Evolutionary conservation across 768 basidiomycete genomes (phyloP), one percentile per base, ranked within the genome.

Genomic region (Hortiboletus flavorubellus): DNA sequence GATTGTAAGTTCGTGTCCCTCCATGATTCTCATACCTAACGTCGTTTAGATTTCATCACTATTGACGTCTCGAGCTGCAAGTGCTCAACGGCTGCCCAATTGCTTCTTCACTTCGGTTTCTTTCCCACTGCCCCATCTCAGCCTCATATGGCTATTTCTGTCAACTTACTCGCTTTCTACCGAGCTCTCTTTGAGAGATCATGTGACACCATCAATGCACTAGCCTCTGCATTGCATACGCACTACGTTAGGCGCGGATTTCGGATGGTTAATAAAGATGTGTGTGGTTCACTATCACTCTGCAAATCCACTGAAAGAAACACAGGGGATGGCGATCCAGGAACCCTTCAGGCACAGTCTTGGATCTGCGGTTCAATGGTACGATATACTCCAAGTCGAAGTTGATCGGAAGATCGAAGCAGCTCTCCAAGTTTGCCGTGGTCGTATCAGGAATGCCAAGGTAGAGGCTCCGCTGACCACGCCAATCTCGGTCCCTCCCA

Each of bases 341-440:
- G 39, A 54, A n/a, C 68, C 74, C 0, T 76, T 75, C 49, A 62
- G 68, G 0, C 56, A 53, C 0, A 51, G 70, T 2, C 55, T 73
- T 7, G 47, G 57, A 21, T 23, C 54, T 2, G 66, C 69, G 0
- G 54, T 73, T 0, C 69, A 69, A 3, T 75, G 72, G 73, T 68
- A 61, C 9, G 61, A 72, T 23, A 55, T 61, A 0, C 54, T 74
- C 0, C 49, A 57, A 0, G 39, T 56, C 0, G 41, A 41, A 8
- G 37, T 71, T 2, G 65, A 72, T 5, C 8, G 6, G 6, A 1
- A 33, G 1, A 15, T 35, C 0, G 56, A 57, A 14, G 21, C 42
- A 0, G 3, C n/a, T 4, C 6, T 51, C 12, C 50, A 51, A 8
- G 2, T 6, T 33, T 51, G 14, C 31, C 9, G 15, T 2, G 9